phyloP scores from a whole-genome alignment of 306 rosid genomes.

The Hippophae tibetana region DNA sequence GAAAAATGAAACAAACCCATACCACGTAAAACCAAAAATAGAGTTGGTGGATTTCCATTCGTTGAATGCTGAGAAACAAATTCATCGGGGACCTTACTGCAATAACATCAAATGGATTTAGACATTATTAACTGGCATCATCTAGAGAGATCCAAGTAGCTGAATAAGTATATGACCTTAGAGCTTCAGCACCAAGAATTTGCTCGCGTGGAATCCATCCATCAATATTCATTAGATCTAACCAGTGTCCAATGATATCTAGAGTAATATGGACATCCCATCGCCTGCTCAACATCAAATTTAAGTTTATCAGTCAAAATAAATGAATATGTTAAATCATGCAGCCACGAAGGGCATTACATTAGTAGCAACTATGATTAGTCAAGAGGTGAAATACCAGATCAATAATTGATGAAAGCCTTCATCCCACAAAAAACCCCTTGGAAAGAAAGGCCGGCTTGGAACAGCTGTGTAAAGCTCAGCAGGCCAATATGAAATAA shows the following conservation, averaged over 20 bases:
- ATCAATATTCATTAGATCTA: slow-evolving; percentile 85
- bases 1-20: slow-evolving; percentile 12
- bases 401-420: slow-evolving; percentile 94
- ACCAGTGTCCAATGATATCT: slow-evolving; percentile 28
- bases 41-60: slow-evolving; percentile 93
- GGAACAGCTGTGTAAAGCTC: slow-evolving; percentile 97
- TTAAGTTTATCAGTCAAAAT: background rate
- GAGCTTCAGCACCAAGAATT: slow-evolving; percentile 89
- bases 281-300: slow-evolving; percentile 51
- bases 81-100: slow-evolving; percentile 85
- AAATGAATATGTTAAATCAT: background rate
- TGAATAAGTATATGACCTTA: slow-evolving; percentile 45
- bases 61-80: slow-evolving; percentile 82
- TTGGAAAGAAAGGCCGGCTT: slow-evolving; percentile 86
- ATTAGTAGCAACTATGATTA: background rate
- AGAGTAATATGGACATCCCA: slow-evolving; percentile 66
- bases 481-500: slow-evolving; percentile 80
- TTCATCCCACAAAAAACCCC: slow-evolving; percentile 99
- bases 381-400: slow-evolving; percentile 44
- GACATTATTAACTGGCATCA: slow-evolving; percentile 12
- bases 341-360: background rate
- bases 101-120: slow-evolving; percentile 23
- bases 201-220: slow-evolving; percentile 99
- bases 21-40: slow-evolving; percentile 71
- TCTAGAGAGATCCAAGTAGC: slow-evolving; percentile 10